Percentiles rank a stretch among this genome's conserved stretches.
Evolutionary conservation across 1,139 yeast genomes (phyloP).

Genomic region (Barnettozyma hawaiiensis): DNA sequence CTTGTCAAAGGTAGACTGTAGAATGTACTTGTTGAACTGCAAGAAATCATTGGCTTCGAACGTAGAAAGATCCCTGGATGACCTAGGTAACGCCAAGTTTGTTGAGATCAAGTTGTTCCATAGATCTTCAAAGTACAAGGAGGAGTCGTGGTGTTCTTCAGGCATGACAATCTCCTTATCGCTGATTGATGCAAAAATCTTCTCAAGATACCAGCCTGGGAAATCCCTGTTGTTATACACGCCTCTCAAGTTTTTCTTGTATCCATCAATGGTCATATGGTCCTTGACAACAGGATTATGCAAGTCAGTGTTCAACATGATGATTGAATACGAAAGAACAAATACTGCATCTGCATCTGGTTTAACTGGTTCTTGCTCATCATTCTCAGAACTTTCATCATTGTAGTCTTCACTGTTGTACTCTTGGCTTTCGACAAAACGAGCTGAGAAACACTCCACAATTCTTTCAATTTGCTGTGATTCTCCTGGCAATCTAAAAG

Average conservation of each 20-base stretch:
- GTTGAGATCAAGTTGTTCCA: constrained; percentile 80
- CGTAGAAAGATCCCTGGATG: constrained; percentile 21
- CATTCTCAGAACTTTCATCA: constrained; percentile 28
- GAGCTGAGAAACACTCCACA: constrained; percentile 78
- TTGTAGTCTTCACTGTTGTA: constrained; percentile 28
- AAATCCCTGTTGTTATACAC: constrained; percentile 70
- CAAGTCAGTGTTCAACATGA: constrained; percentile 72
- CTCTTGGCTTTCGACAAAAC: constrained; percentile 60
- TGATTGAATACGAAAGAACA: constrained; percentile 67
- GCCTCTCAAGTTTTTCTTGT: constrained; percentile 74
- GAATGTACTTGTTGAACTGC: constrained; percentile 49
- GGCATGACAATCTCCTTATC: constrained; percentile 95
- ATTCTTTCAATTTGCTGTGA: constrained; percentile 93
- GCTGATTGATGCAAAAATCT: constrained; percentile 72
- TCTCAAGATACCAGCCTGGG: constrained; percentile 79
- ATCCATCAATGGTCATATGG: constrained; percentile 85
- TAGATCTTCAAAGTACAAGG: constrained; percentile 86
- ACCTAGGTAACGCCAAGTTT: constrained; percentile 33
- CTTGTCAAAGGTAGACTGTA: constrained; percentile 51
- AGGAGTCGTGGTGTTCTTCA: constrained; percentile 84
- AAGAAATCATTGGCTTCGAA: constrained; percentile 30
- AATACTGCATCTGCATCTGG: constrained; percentile 74
- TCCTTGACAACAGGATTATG: constrained; percentile 76
- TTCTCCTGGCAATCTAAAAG: constrained; percentile 94
- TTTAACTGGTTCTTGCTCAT: constrained; percentile 41